Evolutionary conservation across 371 early-diverging fungal genomes (phyloP).

Genomic region (Thermomucor indicae-seudaticae): DNA sequence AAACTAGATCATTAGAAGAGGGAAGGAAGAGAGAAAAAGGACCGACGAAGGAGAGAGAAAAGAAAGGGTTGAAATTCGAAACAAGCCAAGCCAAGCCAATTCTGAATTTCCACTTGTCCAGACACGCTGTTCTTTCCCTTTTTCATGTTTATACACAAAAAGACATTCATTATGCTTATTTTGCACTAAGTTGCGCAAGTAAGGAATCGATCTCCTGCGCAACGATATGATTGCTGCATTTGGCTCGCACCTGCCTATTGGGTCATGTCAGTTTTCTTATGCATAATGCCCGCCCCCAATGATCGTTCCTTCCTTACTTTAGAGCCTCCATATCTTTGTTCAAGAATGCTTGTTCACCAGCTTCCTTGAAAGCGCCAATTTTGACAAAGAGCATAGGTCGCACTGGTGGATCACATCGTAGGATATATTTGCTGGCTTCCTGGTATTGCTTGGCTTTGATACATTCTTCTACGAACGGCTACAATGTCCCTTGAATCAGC

Average conservation of each 20-base stretch:
- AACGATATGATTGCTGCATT: constrained; percentile 50
- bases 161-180: constrained; percentile 9
- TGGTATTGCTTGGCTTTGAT: constrained; percentile 71
- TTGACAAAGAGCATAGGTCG: constrained; percentile 70
- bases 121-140: too few relatives aligned
- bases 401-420: constrained; percentile 64
- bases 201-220: constrained; percentile 51
- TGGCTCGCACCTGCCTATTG: constrained; percentile 46
- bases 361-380: constrained; percentile 75
- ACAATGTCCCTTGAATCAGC: background rate
- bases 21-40: too few relatives aligned
- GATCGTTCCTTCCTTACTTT: constrained; percentile 33
- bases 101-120: too few relatives aligned
- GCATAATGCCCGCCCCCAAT: background rate
- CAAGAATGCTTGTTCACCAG: constrained; percentile 69
- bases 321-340: constrained; percentile 66
- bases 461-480: constrained; percentile 84
- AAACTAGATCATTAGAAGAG: too few relatives aligned
- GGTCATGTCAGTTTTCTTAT: background rate
- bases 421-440: constrained; percentile 79
- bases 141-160: too few relatives aligned
- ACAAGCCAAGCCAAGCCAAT: too few relatives aligned
- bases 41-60: too few relatives aligned
- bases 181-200: constrained; percentile 44
- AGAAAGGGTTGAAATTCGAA: too few relatives aligned